These are phyloP conservation scores for Ophiosphaerella herpotricha DNA, from an alignment of 2,329 filamentous ascomycete genomes.

Conservation along the genomic window DNA sequence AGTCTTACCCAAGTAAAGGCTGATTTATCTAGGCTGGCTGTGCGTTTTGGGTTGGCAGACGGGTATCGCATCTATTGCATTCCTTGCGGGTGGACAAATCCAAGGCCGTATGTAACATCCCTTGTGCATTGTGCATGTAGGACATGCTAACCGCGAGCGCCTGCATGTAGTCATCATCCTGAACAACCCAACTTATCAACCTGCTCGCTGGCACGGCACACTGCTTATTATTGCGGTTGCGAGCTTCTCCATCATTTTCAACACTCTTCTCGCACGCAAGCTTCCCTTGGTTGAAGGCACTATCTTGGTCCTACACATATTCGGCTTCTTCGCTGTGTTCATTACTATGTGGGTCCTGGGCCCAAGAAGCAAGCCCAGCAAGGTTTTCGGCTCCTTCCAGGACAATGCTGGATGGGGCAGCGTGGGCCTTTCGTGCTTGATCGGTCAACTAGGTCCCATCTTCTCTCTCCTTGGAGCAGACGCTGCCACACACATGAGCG, in stretches of 20 bases:
- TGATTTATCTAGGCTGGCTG: constrained; percentile 43
- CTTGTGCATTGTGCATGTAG: too few species aligned
- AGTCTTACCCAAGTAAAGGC: neutral
- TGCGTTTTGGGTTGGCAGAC: constrained; percentile 50
- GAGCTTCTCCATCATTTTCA: constrained; percentile 47
- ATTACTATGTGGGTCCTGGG: constrained; percentile 37
- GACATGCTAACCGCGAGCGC: too few species aligned
- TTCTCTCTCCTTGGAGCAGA: constrained; percentile 35
- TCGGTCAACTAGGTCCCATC: constrained; percentile 28
- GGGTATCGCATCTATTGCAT: constrained; percentile 37
- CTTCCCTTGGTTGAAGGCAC: constrained; percentile 55
- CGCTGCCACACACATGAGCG: constrained; percentile 36
- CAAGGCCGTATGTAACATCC: constrained; percentile 20
- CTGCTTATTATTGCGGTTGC: constrained; percentile 54
- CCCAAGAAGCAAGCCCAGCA: constrained; percentile 22
- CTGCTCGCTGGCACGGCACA: constrained; percentile 55
- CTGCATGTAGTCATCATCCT: constrained; percentile 33
- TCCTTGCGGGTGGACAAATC: constrained; percentile 34
- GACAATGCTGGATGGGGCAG: constrained; percentile 35
- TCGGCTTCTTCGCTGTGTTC: constrained; percentile 57
- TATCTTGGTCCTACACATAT: constrained; percentile 54
- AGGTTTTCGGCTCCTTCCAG: constrained; percentile 31
- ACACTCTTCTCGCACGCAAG: constrained; percentile 51
- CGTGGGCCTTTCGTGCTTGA: constrained; percentile 25
- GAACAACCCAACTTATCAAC: constrained; percentile 45